Conservation (phyloP, 225 moss, liverwort and hornwort species). For the Pseudoscleropodium purum region DNA sequence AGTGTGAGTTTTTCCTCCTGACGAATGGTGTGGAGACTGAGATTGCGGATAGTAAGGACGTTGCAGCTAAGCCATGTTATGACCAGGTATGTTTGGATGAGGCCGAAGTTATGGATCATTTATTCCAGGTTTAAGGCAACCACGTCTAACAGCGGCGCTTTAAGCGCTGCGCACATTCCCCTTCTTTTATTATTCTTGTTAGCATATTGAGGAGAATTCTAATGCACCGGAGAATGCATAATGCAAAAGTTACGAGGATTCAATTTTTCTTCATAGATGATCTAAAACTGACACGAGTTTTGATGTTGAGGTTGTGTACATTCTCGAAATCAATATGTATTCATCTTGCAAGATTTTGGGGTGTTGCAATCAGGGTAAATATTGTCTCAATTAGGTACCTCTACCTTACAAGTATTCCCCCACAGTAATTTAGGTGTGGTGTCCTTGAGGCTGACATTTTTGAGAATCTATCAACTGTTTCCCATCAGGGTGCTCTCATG, state of each 20-base stretch:
- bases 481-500: constrained; percentile 64
- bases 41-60: constrained; percentile 52
- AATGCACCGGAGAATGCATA: neutral
- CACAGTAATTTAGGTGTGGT: neutral
- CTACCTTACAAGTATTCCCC: neutral
- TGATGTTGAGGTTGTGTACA: neutral
- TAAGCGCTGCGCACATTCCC: neutral
- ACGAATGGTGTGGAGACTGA: constrained; percentile 9
- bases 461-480: neutral
- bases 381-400: neutral
- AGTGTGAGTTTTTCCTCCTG: constrained; percentile 88
- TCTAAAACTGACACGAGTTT: neutral
- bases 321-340: neutral
- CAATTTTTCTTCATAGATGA: neutral
- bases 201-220: neutral
- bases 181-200: neutral
- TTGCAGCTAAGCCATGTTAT: constrained; percentile 73
- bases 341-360: neutral
- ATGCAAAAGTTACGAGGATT: neutral
- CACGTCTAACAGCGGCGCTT: neutral
- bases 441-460: neutral
- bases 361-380: neutral
- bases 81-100: constrained; percentile 47
- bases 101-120: neutral
- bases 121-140: neutral